Base-by-base conservation (phyloP, 129 eudicot genomes). In the Tanacetum coccineum region DNA sequence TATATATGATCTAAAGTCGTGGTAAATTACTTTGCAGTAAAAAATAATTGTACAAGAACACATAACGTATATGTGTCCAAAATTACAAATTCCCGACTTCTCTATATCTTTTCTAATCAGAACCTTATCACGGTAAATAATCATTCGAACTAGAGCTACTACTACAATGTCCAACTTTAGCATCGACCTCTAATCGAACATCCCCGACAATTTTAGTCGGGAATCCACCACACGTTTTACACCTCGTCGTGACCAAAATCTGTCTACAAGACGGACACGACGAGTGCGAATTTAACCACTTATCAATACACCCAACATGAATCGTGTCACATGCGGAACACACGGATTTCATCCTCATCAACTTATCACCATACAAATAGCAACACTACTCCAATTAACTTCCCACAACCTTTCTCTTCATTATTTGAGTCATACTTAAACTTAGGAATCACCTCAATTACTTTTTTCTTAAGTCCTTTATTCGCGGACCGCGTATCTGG, bases 151-250 rank as follows among this genome's bases (percentile, higher is more conserved):
- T 18, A 70, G 67, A 57, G 61, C 66, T 50, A 44, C 7, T 39
- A 36, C 40, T 32, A 44, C 66, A 66, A 17, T 44, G 36, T 58
- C 70, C n/a, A 6, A 67, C 32, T 67, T 73, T 61, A 53, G 10
- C 58, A 32, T 76, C 76, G 40, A 45, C 54, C 10, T 52, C 79
- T 32, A 48, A 6, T 44, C 19, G 44, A 51, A 57, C 55, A 3
- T 78, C 6, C 4, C 75, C 77, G 44, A 47, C 20, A 49, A 32
- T 15, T 1, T 47, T 11, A 14, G 74, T 18, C 54, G 87, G 77
- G 0, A 64, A 58, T 12, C 81, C 86, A 12, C 91, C 88, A 70
- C 97, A 84, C 62, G 69, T 87, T 52, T 49, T 73, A 51, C 95
- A 90, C 66, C 82, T 75, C 3, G 70, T 39, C 6, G 58, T 81